Evolutionary conservation across 768 basidiomycete species (phyloP), one percentile per base, ranked within the genome.

Genomic region (Boletus pseudopeckii): DNA sequence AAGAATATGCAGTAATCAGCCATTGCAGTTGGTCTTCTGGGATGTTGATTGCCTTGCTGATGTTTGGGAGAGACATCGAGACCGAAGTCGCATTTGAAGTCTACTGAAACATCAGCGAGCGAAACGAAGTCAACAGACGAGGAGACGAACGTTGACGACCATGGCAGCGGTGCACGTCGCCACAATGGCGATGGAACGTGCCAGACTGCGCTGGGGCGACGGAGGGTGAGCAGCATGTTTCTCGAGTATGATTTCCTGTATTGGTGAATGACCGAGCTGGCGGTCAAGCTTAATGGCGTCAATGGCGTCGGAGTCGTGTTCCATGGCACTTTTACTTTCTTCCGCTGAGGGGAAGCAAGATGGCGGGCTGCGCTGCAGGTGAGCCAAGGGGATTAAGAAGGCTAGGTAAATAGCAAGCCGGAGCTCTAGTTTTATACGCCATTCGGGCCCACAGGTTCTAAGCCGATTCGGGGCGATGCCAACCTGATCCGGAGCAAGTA

Each of bases 1-100:
- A 67, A 1, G 87, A 72, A 61, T 84, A 90, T 0, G 84, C 86
- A 22, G 84, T 84, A 8, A 80, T 59, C 17, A 87, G 70, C 88
- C 88, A 90, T 50, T 88, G 82, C 1, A 89, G 72, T 30, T 79
- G 71, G 32, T 75, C 69, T 47, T 84, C 75, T 24, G 71, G 63
- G 5, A 86, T 77, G 17, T 73, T 32, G 45, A 88, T 70, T 17
- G 78, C 77, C 7, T 60, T 65, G 32, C 75, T 76, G n/a, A 85
- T 82, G 0, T 75, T 73, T 2, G 83, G 78, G 1, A 85, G 68
- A 1, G 81, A 70, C 39, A 84, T 81, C 0, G 80, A 66, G 0
- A 81, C 73, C 0, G 81, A 69, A 2, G 81, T 81, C 5, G 59
- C 53, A 40, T 66, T 69, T 5, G 72, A 69, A 17, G 61, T 54